phyloP scores from a whole-genome alignment of 345 rosid genomes.

The Limnanthes douglasii region DNA sequence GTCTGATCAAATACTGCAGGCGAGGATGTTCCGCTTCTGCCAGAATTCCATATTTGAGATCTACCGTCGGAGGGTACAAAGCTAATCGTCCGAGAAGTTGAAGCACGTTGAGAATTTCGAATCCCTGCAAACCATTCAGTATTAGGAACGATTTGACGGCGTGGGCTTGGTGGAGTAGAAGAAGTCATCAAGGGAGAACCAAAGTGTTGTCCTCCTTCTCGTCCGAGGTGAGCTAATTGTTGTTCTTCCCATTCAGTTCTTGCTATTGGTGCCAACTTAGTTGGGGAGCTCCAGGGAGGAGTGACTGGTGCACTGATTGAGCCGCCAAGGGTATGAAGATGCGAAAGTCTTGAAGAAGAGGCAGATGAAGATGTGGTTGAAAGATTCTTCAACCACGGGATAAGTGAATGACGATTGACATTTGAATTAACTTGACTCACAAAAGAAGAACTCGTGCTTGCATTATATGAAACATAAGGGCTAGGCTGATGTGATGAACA shows the following conservation, averaged over 20 bases:
- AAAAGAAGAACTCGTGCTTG: slow-evolving; percentile 85
- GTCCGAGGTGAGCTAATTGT: slow-evolving; percentile 26
- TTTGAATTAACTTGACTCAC: slow-evolving; percentile 78
- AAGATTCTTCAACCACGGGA: slow-evolving; percentile 92
- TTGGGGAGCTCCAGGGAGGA: slow-evolving; percentile 94
- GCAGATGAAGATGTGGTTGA: slow-evolving; percentile 71
- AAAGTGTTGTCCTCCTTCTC: slow-evolving; percentile 30
- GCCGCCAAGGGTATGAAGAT: slow-evolving; percentile 58
- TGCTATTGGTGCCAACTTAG: slow-evolving; percentile 58
- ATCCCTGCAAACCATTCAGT: slow-evolving; percentile 82
- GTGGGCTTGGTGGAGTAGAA: slow-evolving; percentile 96
- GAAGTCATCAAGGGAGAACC: slow-evolving; percentile 56
- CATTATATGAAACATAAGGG: slow-evolving; percentile 64
- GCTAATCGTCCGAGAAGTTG: slow-evolving; percentile 86
- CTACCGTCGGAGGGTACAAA: slow-evolving; percentile 59
- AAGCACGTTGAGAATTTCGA: slow-evolving; percentile 54
- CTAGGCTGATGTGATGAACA: slow-evolving; percentile 80
- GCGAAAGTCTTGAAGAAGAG: slow-evolving; percentile 61
- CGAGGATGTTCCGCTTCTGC: slow-evolving; percentile 93
- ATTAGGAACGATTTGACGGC: slow-evolving; percentile 58
- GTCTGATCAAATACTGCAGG: slow-evolving; percentile 76
- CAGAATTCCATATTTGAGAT: slow-evolving; percentile 86
- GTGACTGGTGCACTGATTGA: slow-evolving; percentile 99
- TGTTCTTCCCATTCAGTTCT: slow-evolving; percentile 55
- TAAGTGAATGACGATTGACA: slow-evolving; percentile 59